Evolutionary conservation across 345 rosid genomes (phyloP), one percentile per base, ranked within the genome.

Genomic region (Hevea brasiliensis): DNA sequence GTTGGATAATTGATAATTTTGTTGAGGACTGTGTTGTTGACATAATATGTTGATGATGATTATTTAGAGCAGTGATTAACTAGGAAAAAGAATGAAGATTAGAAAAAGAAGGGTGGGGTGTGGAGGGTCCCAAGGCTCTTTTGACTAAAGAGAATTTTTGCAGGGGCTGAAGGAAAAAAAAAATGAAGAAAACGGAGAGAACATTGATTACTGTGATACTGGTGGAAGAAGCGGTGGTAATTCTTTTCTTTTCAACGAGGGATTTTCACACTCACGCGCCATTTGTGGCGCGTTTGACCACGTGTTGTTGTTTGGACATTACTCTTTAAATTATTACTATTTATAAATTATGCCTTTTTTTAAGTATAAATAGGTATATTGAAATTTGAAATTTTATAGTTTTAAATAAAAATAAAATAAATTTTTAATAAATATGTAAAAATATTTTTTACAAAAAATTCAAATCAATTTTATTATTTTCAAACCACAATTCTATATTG

Each of bases 51-150:
- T 48, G 37, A 24, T n/a, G 27, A 18, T 44, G 24, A 18, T 24
- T 40, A 12, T 27, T 15, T 61, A 1, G 24, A n/a, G 23, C 7
- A 23, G 42, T 53, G 3, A 40, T 18, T 32, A 7, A 40, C 11
- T 60, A 26, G 27, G 15, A 65, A 53, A 63, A 59, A 40, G 47
- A 64, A 72, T 12, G 17, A 15, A 23, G 68, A 76, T 63, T 66
- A 47, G 71, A 21, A 72, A 58, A 76, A 44, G 60, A 66, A 63
- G 72, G n/a, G 50, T 42, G 59, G 53, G n/a, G n/a, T n/a, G 55
- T 48, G 80, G 83, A 26, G 84, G 90, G 87, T 70, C 88, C 90
- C 85, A 61, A 70, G 15, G 79, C 54, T 72, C 83, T 78, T 76
- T 87, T 85, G 87, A 83, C 85, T 74, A 80, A 76, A 73, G 72